A percentile compares a stretch with the other conserved stretches of the same genome.
These are phyloP conservation scores for Irpex sp. DNA, from an alignment of 1,284 basidiomycete genomes.

Conservation along the genomic window DNA sequence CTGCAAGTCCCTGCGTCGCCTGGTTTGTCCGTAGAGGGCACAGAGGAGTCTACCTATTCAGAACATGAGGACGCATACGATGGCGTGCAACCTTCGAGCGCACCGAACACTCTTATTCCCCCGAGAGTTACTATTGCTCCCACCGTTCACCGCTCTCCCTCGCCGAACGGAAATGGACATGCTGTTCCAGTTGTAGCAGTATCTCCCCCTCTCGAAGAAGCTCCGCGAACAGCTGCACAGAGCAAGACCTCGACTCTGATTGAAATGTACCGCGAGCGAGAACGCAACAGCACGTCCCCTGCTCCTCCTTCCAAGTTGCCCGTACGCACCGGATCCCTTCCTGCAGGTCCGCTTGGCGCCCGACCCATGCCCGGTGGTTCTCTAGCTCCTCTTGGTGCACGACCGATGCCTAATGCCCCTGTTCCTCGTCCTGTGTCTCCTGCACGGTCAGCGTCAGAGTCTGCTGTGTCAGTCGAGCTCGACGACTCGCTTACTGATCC, in stretches of 20 bases:
- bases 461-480: constrained; percentile 20
- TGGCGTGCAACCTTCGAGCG: background rate
- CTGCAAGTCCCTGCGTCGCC: constrained; percentile 3
- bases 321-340: constrained; percentile 23
- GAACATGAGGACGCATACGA: constrained; percentile 1
- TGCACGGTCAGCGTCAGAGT: constrained; percentile 14
- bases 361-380: constrained; percentile 4
- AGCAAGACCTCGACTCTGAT: constrained; percentile 74
- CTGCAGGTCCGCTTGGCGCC: background rate
- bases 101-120: background rate
- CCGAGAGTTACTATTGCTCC: background rate
- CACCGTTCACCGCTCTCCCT: background rate
- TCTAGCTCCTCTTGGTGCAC: background rate
- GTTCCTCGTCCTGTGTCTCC: background rate
- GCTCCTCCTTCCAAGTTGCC: constrained; percentile 35
- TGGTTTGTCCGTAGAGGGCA: constrained; percentile 32
- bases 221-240: constrained; percentile 11
- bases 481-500: constrained; percentile 12
- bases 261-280: constrained; percentile 77
- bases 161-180: background rate
- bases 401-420: background rate
- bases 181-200: constrained; percentile 7
- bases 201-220: constrained; percentile 1
- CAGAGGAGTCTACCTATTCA: constrained; percentile 7
- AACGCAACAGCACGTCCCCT: constrained; percentile 31